Base-by-base conservation (phyloP, 257 asterid species). In the Orobanche coerulescens region DNA sequence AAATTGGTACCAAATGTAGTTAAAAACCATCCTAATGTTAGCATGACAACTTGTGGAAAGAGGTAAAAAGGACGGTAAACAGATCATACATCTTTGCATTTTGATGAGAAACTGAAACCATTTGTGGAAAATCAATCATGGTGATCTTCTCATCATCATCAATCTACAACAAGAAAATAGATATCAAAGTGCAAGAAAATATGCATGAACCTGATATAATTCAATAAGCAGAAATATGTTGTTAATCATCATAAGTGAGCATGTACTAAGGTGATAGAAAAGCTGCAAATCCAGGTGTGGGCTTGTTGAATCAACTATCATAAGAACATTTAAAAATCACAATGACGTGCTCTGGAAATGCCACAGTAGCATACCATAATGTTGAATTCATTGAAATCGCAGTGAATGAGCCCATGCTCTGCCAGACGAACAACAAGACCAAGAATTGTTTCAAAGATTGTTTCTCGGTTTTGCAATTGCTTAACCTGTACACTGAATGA, bases 331-430 rank as follows among this genome's bases (percentile, higher is more conserved):
- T 19, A 24, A 43, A 25, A 36, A 58, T 47, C 13, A 67, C 52
- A 65, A 23, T 19, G 52, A 19, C 15, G 61, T 59, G 67, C 30
- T 48, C 11, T 15, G 43, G 53, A 74, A 61, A 73, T 5, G 58
- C 50, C 5, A n/a, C 66, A 37, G 70, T 33, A 55, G 37, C 66
- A 58, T 78, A 87, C 97, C 95, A 92, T 88, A 24, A 92, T 92
- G 73, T 92, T 88, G 65, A 92, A 92, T 66, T 88, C 98, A 65
- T 92, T 92, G 73, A 92, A 92, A 73, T 92, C 98, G 19, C 98
- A 92, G 67, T 92, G 98, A 64, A 92, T 92, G 54, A 92, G 95
- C 26, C 98, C 98, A 44, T 92, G 94, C 82, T 92, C 98, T 23
- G 98, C 95, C 60, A 92, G 74, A 56, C 95, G 96, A 79, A 82